A percentile compares a stretch with the other conserved stretches of the same genome.
phyloP scores from a whole-genome alignment of 2,329 filamentous ascomycete genomes.

The Diaporthe sp. region DNA sequence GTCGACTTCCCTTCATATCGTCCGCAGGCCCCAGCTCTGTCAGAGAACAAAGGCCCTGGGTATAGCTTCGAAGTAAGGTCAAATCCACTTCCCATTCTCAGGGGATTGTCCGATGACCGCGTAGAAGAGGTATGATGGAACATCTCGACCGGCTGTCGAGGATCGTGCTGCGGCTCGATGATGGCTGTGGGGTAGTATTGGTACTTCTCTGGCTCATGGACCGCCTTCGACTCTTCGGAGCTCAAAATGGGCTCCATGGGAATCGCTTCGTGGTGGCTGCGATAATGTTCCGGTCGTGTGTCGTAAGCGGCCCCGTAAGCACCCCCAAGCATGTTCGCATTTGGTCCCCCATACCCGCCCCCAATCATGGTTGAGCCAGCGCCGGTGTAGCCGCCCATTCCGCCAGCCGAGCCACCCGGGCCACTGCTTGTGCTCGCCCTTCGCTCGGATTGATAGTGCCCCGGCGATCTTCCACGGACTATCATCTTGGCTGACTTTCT shows the following conservation, averaged over 20 bases:
- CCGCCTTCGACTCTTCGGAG: conserved; percentile 65
- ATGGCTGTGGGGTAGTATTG: conserved; percentile 68
- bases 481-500: conserved; percentile 86
- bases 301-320: conserved; percentile 57
- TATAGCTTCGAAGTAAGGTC: conserved; percentile 59
- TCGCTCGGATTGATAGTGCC: conserved; percentile 82
- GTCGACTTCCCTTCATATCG: conserved; percentile 68
- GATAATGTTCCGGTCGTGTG: conserved; percentile 57
- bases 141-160: conserved; percentile 62
- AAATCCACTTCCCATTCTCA: conserved; percentile 50
- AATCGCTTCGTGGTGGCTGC: conserved; percentile 64
- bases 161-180: conserved; percentile 63
- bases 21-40: conserved; percentile 56
- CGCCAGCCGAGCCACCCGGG: conserved; percentile 74
- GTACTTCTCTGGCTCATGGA: conserved; percentile 65
- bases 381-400: conserved; percentile 64
- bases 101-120: conserved; percentile 51
- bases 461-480: conserved; percentile 86
- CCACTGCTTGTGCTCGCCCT: conserved; percentile 79
- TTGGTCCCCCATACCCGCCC: conserved; percentile 54
- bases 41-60: conserved; percentile 56
- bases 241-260: conserved; percentile 66
- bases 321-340: conserved; percentile 57
- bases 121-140: conserved; percentile 55
- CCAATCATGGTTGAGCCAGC: conserved; percentile 55